Conservation (phyloP, 495 filamentous ascomycete species). For the Neurospora sp. region DNA sequence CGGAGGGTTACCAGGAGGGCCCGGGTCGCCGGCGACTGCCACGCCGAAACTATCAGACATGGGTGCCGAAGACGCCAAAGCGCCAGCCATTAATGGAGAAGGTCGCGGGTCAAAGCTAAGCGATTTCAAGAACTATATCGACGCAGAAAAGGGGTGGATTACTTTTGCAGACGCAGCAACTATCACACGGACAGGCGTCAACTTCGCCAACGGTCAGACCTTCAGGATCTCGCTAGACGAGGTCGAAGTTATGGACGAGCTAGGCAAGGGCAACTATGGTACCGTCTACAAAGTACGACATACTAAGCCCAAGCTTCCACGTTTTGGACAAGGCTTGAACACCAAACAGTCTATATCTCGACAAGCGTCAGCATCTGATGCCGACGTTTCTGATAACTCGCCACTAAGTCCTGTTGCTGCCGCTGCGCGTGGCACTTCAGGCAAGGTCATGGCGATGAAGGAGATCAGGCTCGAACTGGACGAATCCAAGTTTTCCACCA, state of each 20-base stretch:
- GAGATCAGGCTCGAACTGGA: conserved; percentile 96
- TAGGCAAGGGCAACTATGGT: conserved; percentile 97
- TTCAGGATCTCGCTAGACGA: conserved; percentile 96
- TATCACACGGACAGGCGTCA: conserved; percentile 76
- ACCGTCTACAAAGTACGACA: conserved; percentile 96
- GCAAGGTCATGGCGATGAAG: conserved; percentile 96
- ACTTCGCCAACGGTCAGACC: conserved; percentile 80
- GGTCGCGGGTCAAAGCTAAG: conserved; percentile 60
- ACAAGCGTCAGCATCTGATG: conserved; percentile 21
- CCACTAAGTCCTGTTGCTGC: conserved; percentile 9
- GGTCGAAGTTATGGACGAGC: conserved; percentile 86
- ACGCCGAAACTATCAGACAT: conserved; percentile 26
- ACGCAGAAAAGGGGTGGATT: conserved; percentile 81
- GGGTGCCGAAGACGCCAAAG: conserved; percentile 7
- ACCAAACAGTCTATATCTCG: conserved; percentile 40
- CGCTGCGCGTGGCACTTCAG: conserved; percentile 35
- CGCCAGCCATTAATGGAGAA: conserved; percentile 24
- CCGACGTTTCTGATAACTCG: conserved; percentile 12
- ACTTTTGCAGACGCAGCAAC: conserved; percentile 91
- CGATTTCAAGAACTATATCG: conserved; percentile 86
- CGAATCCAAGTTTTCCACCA: conserved; percentile 90
- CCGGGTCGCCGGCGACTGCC: conserved; percentile 16
- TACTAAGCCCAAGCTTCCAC: conserved; percentile 64
- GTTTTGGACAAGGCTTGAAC: conserved; percentile 66
- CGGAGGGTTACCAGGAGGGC: conserved; percentile 21